Evolutionary conservation across 164 flowering plant genomes (phyloP).

Genomic region (Vitis vinifera): ASM3070453v1 NC_081818.1:21846501-21847000

Average conservation of each 20-base stretch:
- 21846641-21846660: conserved; percentile 9
- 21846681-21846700: conserved; percentile 11
- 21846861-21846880: conserved; percentile 4
- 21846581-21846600: conserved; percentile 9
- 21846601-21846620: conserved; percentile 8
- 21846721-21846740: conserved; percentile 17
- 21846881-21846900: conserved; percentile 11
- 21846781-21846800: conserved; percentile 9
- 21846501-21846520: conserved; percentile 41
- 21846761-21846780: conserved; percentile 16
- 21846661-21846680: not conserved
- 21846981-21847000: no score
- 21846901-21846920: conserved; percentile 10
- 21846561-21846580: conserved; percentile 4
- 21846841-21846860: conserved; percentile 3
- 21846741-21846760: conserved; percentile 19
- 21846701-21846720: conserved; percentile 6
- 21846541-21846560: not conserved
- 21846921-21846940: not conserved
- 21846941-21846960: no score
- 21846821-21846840: conserved; percentile 8
- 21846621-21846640: conserved; percentile 6
- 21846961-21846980: no score
- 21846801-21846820: conserved; percentile 11
- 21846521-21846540: conserved; percentile 12